phyloP scores from a whole-genome alignment of 2,329 filamentous ascomycete genomes.

The Penicillium olsonii region DNA sequence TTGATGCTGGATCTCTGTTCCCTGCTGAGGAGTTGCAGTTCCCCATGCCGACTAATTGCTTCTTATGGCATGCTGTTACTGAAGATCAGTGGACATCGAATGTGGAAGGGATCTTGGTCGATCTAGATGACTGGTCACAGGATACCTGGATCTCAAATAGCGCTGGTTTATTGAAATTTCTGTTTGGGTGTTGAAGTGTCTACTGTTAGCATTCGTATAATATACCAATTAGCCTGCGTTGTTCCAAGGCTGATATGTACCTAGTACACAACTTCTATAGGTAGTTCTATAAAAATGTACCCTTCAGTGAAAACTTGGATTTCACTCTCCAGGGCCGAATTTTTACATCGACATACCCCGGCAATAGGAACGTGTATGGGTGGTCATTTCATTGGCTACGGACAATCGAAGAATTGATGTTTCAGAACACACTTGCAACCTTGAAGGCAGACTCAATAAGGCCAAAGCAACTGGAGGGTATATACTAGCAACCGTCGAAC shows the following conservation, averaged over 20 bases:
- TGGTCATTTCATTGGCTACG: not conserved
- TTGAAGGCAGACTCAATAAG: not conserved
- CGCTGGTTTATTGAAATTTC: slow-evolving; percentile 3
- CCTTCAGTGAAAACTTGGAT: too few species aligned
- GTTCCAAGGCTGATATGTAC: too few species aligned
- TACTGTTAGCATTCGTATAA: too few species aligned
- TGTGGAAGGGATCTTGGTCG: slow-evolving; percentile 1
- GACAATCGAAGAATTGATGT: too few species aligned
- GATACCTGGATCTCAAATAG: slow-evolving; percentile 14
- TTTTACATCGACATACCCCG: too few species aligned
- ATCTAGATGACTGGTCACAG: slow-evolving; percentile 1
- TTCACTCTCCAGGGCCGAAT: too few species aligned
- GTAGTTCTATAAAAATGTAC: too few species aligned
- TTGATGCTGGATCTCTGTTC: not conserved
- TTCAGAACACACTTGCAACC: too few species aligned
- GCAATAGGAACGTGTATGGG: not conserved
- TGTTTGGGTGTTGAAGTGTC: not conserved
- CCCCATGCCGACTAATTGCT: slow-evolving; percentile 16
- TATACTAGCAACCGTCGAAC: not conserved
- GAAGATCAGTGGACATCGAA: slow-evolving; percentile 10
- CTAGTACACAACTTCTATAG: too few species aligned
- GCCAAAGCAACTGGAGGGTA: not conserved
- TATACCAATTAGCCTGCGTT: too few species aligned
- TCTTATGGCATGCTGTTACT: slow-evolving; percentile 16
- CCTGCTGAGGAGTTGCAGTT: slow-evolving; percentile 21